A percentile compares a stretch with the other conserved stretches of the same genome.
Evolutionary conservation across 1,284 basidiomycete genomes (phyloP).

Genomic region (Sanghuangporus sanghuang): DNA sequence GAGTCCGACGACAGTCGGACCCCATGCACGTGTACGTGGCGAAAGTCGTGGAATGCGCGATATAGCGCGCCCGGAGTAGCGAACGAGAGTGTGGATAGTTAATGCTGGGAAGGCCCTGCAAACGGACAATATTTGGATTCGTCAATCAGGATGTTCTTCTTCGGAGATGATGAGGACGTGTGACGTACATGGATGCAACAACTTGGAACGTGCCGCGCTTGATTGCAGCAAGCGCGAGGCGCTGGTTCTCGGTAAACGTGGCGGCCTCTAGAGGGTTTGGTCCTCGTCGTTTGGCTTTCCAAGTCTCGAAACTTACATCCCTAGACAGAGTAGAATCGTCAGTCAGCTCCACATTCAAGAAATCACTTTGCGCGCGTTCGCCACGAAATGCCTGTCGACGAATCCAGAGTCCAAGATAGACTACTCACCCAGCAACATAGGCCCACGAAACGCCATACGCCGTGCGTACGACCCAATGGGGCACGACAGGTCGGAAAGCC

Average conservation of each 20-base stretch:
- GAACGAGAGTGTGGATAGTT: conserved; percentile 83
- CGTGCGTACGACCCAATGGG: conserved; percentile 71
- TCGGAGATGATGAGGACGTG: conserved; percentile 10
- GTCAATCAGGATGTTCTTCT: not conserved
- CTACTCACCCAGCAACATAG: conserved; percentile 54
- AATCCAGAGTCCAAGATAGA: conserved; percentile 11
- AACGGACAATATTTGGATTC: conserved; percentile 1
- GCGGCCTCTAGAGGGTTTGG: conserved; percentile 70
- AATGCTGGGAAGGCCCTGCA: conserved; percentile 70
- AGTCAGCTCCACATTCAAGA: not conserved
- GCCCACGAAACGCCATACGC: conserved; percentile 89
- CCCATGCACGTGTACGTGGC: conserved; percentile 67
- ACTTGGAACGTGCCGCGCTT: conserved; percentile 84
- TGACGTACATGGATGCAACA: conserved; percentile 77
- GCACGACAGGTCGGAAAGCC: conserved; percentile 85
- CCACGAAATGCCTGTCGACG: not conserved
- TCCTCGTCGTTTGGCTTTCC: conserved; percentile 74
- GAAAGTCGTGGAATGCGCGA: conserved; percentile 48
- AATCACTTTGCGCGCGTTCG: not conserved
- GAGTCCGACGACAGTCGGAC: conserved; percentile 76
- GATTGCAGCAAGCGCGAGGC: conserved; percentile 65
- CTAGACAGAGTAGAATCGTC: conserved; percentile 35
- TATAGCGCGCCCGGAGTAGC: conserved; percentile 74
- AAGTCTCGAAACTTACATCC: conserved; percentile 90
- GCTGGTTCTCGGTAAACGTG: conserved; percentile 72